Conservation (phyloP, 1,284 basidiomycete genomes). For the Papiliotrema terrestris region DNA sequence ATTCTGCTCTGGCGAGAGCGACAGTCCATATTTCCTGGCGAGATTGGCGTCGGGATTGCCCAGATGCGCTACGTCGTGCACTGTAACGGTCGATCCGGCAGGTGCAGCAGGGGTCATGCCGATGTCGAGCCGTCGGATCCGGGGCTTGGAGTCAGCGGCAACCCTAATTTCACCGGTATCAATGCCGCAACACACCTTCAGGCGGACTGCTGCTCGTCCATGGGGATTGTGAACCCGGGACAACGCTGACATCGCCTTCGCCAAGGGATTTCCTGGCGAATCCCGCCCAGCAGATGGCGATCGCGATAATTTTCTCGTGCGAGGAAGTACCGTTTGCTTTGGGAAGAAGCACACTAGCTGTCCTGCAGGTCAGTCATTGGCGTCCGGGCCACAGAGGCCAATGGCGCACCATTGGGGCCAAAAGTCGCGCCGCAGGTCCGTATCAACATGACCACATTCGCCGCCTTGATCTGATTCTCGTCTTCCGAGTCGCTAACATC, state of each 20-base stretch:
- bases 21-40: slow-evolving; percentile 63
- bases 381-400: background rate
- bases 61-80: slow-evolving; percentile 60
- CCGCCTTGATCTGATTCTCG: slow-evolving; percentile 36
- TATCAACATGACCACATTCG: slow-evolving; percentile 37
- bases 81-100: slow-evolving; percentile 55
- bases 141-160: slow-evolving; percentile 2
- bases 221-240: slow-evolving; percentile 36
- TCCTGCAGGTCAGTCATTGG: slow-evolving; percentile 52
- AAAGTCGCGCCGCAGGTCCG: slow-evolving; percentile 56
- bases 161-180: background rate
- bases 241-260: slow-evolving; percentile 42
- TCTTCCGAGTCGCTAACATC: slow-evolving; percentile 46
- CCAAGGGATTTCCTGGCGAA: slow-evolving; percentile 23
- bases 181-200: slow-evolving; percentile 13
- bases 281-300: slow-evolving; percentile 36
- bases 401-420: slow-evolving; percentile 70
- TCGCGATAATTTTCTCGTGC: slow-evolving; percentile 33
- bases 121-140: slow-evolving; percentile 21
- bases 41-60: slow-evolving; percentile 60
- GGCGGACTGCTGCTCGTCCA: slow-evolving; percentile 16
- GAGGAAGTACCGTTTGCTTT: slow-evolving; percentile 46
- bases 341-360: slow-evolving; percentile 82
- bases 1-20: slow-evolving; percentile 54
- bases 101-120: slow-evolving; percentile 19